These are phyloP conservation scores for Xylaria grammica DNA, from an alignment of 495 filamentous ascomycete genomes.

Conservation along the genomic window DNA sequence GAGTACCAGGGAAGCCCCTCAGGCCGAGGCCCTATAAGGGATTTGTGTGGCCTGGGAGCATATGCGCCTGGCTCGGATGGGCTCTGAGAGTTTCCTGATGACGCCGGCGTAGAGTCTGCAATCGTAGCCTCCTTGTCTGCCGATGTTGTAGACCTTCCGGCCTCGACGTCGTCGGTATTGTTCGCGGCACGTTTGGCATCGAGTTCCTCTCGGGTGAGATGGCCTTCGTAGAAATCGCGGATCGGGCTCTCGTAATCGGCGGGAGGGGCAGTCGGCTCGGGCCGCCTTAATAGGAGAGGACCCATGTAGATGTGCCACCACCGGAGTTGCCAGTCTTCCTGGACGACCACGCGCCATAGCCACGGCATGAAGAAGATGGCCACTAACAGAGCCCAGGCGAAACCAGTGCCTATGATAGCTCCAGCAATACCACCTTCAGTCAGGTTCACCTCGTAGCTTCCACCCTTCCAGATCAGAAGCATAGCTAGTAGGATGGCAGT, in stretches of 20 bases:
- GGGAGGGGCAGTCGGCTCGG: conserved; percentile 55
- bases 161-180: conserved; percentile 33
- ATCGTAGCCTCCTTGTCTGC: conserved; percentile 30
- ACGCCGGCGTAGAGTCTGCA: conserved; percentile 30
- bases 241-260: conserved; percentile 44
- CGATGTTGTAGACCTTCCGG: conserved; percentile 26
- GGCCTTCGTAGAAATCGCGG: conserved; percentile 61
- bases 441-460: conserved; percentile 48
- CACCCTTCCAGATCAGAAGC: conserved; percentile 66
- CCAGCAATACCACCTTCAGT: conserved; percentile 58
- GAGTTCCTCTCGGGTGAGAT: conserved; percentile 52
- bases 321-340: conserved; percentile 59
- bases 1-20: conserved; percentile 45
- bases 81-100: conserved; percentile 6
- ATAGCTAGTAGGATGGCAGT: conserved; percentile 67
- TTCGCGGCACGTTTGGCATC: conserved; percentile 41
- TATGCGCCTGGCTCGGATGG: conserved; percentile 21
- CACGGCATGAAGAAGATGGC: conserved; percentile 67
- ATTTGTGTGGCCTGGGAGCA: conserved; percentile 29
- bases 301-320: conserved; percentile 64
- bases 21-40: conserved; percentile 42
- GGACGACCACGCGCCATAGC: conserved; percentile 62
- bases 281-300: conserved; percentile 57
- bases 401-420: conserved; percentile 63
- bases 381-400: conserved; percentile 56